phyloP scores from a whole-genome alignment of 306 rosid species.

The Prunus kanzakura region DNA sequence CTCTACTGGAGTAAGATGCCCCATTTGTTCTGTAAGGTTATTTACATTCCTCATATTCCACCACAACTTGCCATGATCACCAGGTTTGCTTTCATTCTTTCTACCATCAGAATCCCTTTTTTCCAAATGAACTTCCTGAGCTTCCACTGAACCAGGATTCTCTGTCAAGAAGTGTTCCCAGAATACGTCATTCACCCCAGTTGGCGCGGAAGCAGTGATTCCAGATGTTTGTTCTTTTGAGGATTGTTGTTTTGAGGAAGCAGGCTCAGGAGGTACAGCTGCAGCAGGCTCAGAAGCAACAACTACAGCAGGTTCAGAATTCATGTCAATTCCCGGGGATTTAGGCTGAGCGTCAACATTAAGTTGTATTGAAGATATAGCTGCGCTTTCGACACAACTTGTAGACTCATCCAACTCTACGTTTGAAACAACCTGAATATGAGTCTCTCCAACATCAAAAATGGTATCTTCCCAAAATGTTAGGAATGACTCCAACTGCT shows the following conservation, averaged over 20 bases:
- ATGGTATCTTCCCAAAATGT: slow-evolving; percentile 58
- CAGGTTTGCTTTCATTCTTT: slow-evolving; percentile 50
- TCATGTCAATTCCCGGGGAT: slow-evolving; percentile 61
- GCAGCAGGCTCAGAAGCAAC: slow-evolving; percentile 22
- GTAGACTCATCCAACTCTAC: slow-evolving; percentile 53
- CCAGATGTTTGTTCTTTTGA: slow-evolving; percentile 34
- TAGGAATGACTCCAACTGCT: slow-evolving; percentile 56
- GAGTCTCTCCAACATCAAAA: slow-evolving; percentile 27
- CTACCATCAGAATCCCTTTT: slow-evolving; percentile 48
- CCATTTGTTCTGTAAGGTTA: slow-evolving; percentile 66
- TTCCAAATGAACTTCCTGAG: slow-evolving; percentile 61
- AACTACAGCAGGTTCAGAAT: slow-evolving; percentile 47
- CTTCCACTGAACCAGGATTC: slow-evolving; percentile 64
- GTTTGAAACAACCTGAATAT: slow-evolving; percentile 32
- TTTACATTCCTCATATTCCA: slow-evolving; percentile 61
- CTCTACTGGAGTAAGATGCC: slow-evolving; percentile 57
- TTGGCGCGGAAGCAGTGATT: slow-evolving; percentile 20
- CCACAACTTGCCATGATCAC: slow-evolving; percentile 49
- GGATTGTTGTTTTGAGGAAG: slow-evolving; percentile 35
- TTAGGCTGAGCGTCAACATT: slow-evolving; percentile 41
- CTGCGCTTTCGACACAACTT: slow-evolving; percentile 44
- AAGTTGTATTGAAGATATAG: slow-evolving; percentile 41
- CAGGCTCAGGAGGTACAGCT: background rate
- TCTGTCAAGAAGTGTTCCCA: slow-evolving; percentile 92
- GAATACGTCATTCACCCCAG: slow-evolving; percentile 63